phyloP scores from a whole-genome alignment of 129 eudicot genomes.

The Mikania micrantha region DNA sequence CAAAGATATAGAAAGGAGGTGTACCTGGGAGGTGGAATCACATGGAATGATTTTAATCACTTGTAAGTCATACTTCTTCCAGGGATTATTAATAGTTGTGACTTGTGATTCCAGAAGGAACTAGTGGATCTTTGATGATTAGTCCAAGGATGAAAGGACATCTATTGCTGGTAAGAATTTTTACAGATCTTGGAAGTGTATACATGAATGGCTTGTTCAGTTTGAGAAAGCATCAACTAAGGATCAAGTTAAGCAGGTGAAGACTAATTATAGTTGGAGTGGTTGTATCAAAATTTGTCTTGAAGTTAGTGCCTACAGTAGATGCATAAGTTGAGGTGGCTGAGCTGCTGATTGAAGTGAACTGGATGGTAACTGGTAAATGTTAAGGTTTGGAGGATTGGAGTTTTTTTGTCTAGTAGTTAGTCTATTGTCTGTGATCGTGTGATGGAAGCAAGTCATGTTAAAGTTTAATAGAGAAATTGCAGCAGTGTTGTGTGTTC shows the following conservation, averaged over 20 bases:
- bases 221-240: not conserved
- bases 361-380: not conserved
- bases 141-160: not conserved
- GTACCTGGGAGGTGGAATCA: not conserved
- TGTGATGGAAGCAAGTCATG: not conserved
- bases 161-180: not conserved
- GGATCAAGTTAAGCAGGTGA: not conserved
- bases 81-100: no score
- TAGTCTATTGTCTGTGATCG: not conserved
- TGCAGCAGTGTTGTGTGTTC: not conserved
- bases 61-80: no score
- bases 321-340: not conserved
- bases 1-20: not conserved
- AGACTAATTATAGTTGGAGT: not conserved
- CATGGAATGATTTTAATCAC: not conserved
- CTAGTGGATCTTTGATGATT: not conserved
- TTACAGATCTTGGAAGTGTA: not conserved
- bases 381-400: not conserved
- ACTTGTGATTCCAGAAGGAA: not conserved
- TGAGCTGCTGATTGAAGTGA: not conserved
- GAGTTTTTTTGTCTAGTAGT: not conserved
- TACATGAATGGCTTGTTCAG: not conserved
- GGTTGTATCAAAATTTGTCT: not conserved
- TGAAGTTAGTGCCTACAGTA: not conserved
- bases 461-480: not conserved